Conservation (phyloP, 768 basidiomycete species). For the Rhodotorula paludigena region DNA sequence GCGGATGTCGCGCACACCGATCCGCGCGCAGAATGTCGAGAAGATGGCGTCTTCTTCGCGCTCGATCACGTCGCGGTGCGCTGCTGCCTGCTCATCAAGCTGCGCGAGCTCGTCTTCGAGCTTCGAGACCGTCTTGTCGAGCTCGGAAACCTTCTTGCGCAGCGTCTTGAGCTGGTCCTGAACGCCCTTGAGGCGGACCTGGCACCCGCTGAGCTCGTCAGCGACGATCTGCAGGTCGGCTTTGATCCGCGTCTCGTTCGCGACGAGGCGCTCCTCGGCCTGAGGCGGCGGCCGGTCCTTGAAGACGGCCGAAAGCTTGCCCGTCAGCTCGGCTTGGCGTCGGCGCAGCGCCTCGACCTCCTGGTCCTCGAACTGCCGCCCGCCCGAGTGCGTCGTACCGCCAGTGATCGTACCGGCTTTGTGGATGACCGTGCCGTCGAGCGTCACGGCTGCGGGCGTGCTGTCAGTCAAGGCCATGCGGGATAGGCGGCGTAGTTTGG, state of each 20-base stretch:
- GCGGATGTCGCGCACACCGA: conserved; percentile 73
- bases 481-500: no score
- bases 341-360: conserved; percentile 71
- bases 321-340: conserved; percentile 63
- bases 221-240: conserved; percentile 65
- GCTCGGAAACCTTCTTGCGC: conserved; percentile 49
- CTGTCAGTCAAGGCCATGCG: not conserved
- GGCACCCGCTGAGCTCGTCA: conserved; percentile 78
- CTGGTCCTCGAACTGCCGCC: conserved; percentile 76
- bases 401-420: conserved; percentile 97
- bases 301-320: conserved; percentile 73
- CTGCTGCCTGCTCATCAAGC: conserved; percentile 57
- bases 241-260: conserved; percentile 73
- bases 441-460: conserved; percentile 64
- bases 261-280: conserved; percentile 67
- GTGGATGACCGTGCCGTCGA: conserved; percentile 95
- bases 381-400: conserved; percentile 54
- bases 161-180: conserved; percentile 79
- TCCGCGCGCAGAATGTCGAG: conserved; percentile 67
- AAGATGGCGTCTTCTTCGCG: conserved; percentile 77
- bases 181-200: conserved; percentile 67
- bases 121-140: conserved; percentile 14
- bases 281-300: conserved; percentile 78
- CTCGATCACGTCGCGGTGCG: conserved; percentile 60
- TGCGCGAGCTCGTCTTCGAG: conserved; percentile 52